Evolutionary conservation across 73 alveolate genomes (phyloP), one percentile per base, ranked within the genome.

Genomic region (Uronychia binucleata): DNA sequence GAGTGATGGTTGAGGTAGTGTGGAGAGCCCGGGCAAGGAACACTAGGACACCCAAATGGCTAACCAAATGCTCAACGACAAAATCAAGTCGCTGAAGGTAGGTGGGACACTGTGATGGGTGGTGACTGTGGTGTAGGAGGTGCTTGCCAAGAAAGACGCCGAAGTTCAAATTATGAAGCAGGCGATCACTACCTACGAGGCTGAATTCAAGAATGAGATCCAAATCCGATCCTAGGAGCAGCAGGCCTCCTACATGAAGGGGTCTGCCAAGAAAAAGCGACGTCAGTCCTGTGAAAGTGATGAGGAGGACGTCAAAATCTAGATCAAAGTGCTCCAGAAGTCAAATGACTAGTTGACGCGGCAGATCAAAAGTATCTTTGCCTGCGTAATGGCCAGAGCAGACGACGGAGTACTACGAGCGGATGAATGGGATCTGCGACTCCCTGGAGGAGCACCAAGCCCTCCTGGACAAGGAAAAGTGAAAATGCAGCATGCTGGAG

Each of bases 1-100:
- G 79, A 77, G 96, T 94, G 98, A 97, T 94, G 28, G 99, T 99
- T 74, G 99, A 98, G 27, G 96, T 98, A n/a, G n/a, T n/a, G n/a
- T n/a, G 5, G 67, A 46, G 5, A 46, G 19, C 19, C 19, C 19
- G 67, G 19, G 19, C 5, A 46, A 46, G 19, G 67, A 46, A 19
- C 5, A 46, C 19, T 5, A 46, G 19, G 67, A 46, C 19, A 46
- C 19, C 67, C 19, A 46, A 46, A 46, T 46, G 67, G 19, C 67
- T 46, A 46, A 46, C 19, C 67, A 46, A 11, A 46, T 46, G 67
- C 19, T 46, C 67, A 46, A 46, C 19, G 67, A 46, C 67, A 46
- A 46, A 46, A 5, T 46, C 5, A 46, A 46, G 19, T 5, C n/a
- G 19, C 67, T 46, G 5, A 46, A 46, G 19, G 67, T 46, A 46